Base-by-base conservation (phyloP, 75 land plant species). In the Pinus albicaulis region DNA sequence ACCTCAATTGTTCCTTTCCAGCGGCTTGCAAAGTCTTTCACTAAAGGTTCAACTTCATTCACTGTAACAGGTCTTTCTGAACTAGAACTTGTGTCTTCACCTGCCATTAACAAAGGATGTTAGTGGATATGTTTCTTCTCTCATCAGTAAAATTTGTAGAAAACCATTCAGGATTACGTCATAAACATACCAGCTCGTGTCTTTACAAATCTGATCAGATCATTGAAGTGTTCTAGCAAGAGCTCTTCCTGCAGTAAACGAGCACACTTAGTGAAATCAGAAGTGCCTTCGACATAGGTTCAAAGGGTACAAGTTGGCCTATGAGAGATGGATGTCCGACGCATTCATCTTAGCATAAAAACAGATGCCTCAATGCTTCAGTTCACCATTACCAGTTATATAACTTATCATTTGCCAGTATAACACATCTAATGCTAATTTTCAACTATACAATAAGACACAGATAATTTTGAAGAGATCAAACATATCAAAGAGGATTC, bases 1-100 rank as follows among this genome's bases (percentile, higher is more conserved):
- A 93, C 83, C 75, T 98, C 93, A 55, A 98, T 95, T 31, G 96
- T 92, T 19, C 84, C 83, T 82, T 95, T 98, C 99, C 99, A 98
- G 74, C 99, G 86, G 56, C 85, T 80, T 5, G 86, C 92, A 72
- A 98, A 98, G 77, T 98, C 99, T 84, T 98, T 95, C 26, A 98
- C 98, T 66, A 98, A 83, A 22, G 99, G 94, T 59, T 98, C 98
- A 6, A 90, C 92, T 78, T 98, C 99, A 22, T 91, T 88, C 19
- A 95, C 80, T 59, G 86, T 87, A n/a, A 93, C 82, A 1, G 98
- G 88, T 72, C 74, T 86, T 55, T 89, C 92, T 10, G 86, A 79
- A 69, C 72, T 87, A 0, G 94, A 76, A 59, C 77, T 80, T 13
- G 78, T 16, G 20, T 95, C 98, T 80, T 98, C 99, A 34, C 96